Conservation (phyloP, 2,329 filamentous ascomycete species). For the Aspergillus piperis region DNA sequence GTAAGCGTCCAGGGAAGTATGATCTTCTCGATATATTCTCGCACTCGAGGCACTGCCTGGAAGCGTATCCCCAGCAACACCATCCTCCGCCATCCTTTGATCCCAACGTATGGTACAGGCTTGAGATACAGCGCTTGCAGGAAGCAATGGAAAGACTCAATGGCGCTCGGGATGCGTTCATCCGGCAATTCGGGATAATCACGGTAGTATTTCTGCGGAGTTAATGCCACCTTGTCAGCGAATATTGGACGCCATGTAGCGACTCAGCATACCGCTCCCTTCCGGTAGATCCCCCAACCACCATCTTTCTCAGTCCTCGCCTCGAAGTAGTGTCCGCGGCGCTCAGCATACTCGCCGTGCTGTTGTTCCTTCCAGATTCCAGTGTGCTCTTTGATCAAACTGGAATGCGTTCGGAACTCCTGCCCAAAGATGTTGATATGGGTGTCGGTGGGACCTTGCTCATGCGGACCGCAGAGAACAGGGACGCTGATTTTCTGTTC, state of each 20-base stretch:
- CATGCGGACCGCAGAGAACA: neutral
- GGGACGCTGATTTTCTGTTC: neutral
- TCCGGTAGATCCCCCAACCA: neutral
- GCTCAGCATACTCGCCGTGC: neutral
- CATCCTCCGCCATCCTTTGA: neutral
- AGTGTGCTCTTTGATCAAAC: neutral
- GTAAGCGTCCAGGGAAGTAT: neutral
- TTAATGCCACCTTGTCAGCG: neutral
- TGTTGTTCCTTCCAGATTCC: neutral
- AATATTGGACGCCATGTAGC: neutral
- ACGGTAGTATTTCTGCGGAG: neutral
- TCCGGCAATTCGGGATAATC: neutral
- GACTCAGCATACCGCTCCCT: neutral
- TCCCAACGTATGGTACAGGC: neutral
- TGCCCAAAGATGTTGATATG: neutral
- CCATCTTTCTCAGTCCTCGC: neutral
- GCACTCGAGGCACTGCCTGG: neutral
- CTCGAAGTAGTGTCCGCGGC: neutral
- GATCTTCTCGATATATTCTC: neutral
- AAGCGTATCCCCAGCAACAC: neutral
- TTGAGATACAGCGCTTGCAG: neutral
- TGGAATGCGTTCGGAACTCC: neutral
- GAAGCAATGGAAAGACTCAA: neutral
- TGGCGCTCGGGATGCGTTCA: neutral
- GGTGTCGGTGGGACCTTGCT: neutral